These are phyloP conservation scores for Boletellus sp. DNA, from an alignment of 768 basidiomycete species.

Conservation along the genomic window DNA sequence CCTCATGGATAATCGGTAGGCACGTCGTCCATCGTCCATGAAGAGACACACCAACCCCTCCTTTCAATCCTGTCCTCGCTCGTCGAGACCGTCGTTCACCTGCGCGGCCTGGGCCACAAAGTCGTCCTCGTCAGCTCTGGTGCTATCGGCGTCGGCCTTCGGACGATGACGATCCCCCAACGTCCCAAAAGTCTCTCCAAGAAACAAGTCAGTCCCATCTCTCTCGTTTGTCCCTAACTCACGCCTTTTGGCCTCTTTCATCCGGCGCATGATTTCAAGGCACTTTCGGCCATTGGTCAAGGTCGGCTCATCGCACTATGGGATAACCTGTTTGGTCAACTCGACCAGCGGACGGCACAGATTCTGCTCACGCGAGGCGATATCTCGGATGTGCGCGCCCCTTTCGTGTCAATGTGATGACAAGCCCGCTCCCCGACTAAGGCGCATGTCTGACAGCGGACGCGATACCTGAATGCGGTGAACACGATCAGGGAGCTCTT, in stretches of 20 bases:
- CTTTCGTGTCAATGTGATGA: background rate
- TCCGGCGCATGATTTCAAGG: constrained; percentile 52
- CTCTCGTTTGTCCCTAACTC: background rate
- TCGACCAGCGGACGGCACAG: constrained; percentile 95
- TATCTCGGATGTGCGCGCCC: constrained; percentile 80
- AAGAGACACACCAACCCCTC: constrained; percentile 87
- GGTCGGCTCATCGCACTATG: constrained; percentile 93
- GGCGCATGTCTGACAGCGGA: constrained; percentile 53
- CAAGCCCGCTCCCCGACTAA: background rate
- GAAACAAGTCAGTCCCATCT: constrained; percentile 69
- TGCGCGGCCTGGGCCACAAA: constrained; percentile 81
- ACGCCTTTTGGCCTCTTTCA: constrained; percentile 5
- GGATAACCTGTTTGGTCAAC: constrained; percentile 93
- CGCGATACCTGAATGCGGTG: constrained; percentile 93
- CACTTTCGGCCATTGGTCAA: constrained; percentile 95
- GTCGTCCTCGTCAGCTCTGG: constrained; percentile 96
- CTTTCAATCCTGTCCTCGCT: constrained; percentile 88
- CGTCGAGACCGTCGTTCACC: constrained; percentile 82
- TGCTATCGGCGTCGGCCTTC: constrained; percentile 94
- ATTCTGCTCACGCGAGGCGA: constrained; percentile 92
- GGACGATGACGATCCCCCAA: constrained; percentile 81
- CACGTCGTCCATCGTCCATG: constrained; percentile 95
- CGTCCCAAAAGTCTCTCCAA: constrained; percentile 82
- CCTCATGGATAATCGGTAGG: constrained; percentile 38
- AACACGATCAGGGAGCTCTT: constrained; percentile 92